These are phyloP conservation scores for Vickermania ingenoplastis DNA, from an alignment of 208 protist genomes.

Conservation along the genomic window DNA sequence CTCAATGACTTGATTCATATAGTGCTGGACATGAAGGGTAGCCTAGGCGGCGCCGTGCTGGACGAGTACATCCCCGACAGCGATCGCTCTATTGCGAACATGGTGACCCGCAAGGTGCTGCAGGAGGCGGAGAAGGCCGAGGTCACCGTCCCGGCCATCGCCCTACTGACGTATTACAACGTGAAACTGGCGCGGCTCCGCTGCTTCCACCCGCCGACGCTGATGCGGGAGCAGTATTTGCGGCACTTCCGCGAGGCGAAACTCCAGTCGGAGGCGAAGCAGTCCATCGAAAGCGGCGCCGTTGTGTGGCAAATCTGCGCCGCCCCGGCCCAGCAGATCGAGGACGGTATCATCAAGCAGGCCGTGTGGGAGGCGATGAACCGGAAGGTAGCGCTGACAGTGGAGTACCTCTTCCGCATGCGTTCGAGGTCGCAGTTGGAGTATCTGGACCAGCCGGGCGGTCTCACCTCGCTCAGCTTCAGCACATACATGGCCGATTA, in stretches of 20 bases:
- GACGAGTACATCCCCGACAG: constrained; percentile 57
- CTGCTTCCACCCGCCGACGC: constrained; percentile 59
- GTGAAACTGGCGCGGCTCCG: constrained; percentile 43
- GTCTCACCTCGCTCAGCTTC: constrained; percentile 29
- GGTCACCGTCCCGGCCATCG: constrained; percentile 21
- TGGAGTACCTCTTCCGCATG: constrained; percentile 66
- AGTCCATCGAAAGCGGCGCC: constrained; percentile 43
- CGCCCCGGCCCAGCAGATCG: constrained; percentile 49
- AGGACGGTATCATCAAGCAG: constrained; percentile 70
- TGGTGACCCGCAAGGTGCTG: constrained; percentile 48
- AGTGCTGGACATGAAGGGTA: constrained; percentile 56
- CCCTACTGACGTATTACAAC: constrained; percentile 32
- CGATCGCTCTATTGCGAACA: constrained; percentile 42
- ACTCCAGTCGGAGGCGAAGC: constrained; percentile 49
- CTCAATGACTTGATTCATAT: constrained; percentile 64
- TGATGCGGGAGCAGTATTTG: constrained; percentile 70
- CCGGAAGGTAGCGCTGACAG: constrained; percentile 37
- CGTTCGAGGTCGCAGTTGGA: constrained; percentile 39
- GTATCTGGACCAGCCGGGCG: constrained; percentile 19
- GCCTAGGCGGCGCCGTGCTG: constrained; percentile 34
- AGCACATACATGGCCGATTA: constrained; percentile 57
- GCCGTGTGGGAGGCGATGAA: constrained; percentile 68
- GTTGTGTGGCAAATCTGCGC: constrained; percentile 80
- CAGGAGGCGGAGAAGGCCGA: constrained; percentile 31
- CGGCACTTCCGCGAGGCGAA: constrained; percentile 55